A percentile compares a stretch with the other conserved stretches of the same genome.
Evolutionary conservation across 2,329 filamentous ascomycete genomes (phyloP).

Genomic region (Aspergillus pseudonomiae): DNA sequence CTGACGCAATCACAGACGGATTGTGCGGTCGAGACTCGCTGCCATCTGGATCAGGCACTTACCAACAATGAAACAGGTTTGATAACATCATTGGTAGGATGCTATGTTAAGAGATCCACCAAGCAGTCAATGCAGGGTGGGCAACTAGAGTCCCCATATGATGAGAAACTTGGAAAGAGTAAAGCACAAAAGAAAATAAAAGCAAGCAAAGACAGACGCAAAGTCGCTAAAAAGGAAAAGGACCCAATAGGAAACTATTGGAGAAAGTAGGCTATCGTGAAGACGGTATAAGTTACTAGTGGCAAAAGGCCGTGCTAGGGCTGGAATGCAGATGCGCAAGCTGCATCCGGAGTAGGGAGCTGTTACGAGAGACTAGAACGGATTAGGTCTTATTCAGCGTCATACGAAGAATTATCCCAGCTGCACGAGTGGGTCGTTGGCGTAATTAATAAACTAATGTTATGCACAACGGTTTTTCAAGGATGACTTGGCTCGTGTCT

Average conservation of each 20-base stretch:
- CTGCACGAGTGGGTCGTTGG: not conserved
- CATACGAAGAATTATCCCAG: not conserved
- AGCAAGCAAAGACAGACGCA: too few relatives aligned
- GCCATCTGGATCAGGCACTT: not conserved
- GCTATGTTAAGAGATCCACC: not conserved
- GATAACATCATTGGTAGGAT: not conserved
- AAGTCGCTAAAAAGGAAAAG: not conserved
- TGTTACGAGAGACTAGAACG: not conserved
- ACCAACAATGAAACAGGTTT: not conserved
- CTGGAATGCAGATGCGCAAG: not conserved
- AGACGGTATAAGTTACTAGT: not conserved
- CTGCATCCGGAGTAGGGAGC: too few relatives aligned
- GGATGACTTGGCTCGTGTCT: not conserved
- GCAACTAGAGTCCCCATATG: not conserved
- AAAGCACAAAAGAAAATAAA: not conserved
- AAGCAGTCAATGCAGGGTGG: not conserved
- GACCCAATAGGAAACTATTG: not conserved
- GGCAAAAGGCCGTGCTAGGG: not conserved
- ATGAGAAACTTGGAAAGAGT: not conserved
- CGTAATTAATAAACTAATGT: not conserved
- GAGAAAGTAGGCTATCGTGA: not conserved
- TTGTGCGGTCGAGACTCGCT: not conserved
- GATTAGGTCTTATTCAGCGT: not conserved
- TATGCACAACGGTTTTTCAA: not conserved
- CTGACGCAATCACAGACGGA: not conserved